phyloP scores from a whole-genome alignment of 495 filamentous ascomycete species.

The Penicillium cataractarum region DNA sequence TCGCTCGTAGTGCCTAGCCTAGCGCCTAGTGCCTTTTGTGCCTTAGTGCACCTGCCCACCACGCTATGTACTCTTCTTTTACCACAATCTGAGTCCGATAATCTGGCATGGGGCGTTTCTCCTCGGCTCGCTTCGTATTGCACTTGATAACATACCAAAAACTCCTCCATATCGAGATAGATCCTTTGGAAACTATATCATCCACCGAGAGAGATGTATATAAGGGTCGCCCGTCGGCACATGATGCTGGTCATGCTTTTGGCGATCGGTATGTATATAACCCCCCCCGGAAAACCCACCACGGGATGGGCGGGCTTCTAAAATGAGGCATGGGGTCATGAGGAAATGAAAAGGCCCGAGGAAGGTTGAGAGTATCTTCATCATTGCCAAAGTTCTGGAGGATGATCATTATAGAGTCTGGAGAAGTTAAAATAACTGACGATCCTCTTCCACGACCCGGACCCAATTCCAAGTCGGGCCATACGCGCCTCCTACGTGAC shows the following conservation, averaged over 20 bases:
- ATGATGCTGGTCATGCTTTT: background rate
- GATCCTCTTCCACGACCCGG: background rate
- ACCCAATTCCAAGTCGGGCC: background rate
- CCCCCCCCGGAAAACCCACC: slow-evolving; percentile 1
- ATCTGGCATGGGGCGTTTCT: slow-evolving; percentile 8
- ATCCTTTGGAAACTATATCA: background rate
- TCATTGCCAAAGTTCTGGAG: background rate
- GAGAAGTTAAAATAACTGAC: background rate
- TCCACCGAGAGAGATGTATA: background rate
- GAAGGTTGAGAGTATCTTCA: background rate
- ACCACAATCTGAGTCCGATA: slow-evolving; percentile 25
- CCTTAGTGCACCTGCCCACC: slow-evolving; percentile 8
- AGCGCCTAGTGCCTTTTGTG: slow-evolving; percentile 22
- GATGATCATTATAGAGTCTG: background rate
- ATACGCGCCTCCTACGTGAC: slow-evolving; percentile 24
- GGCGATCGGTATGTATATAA: background rate
- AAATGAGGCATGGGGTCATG: background rate
- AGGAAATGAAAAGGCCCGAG: slow-evolving; percentile 8
- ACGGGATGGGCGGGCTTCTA: slow-evolving; percentile 4
- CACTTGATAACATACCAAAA: background rate
- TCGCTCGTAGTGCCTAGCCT: slow-evolving; percentile 7
- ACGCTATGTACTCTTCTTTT: slow-evolving; percentile 16
- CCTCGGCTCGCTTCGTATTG: slow-evolving; percentile 2
- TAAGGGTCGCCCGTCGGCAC: background rate
- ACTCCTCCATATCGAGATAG: background rate